phyloP scores from a whole-genome alignment of 352 stramenopile genomes.

The Phytopythium helicoides region DNA sequence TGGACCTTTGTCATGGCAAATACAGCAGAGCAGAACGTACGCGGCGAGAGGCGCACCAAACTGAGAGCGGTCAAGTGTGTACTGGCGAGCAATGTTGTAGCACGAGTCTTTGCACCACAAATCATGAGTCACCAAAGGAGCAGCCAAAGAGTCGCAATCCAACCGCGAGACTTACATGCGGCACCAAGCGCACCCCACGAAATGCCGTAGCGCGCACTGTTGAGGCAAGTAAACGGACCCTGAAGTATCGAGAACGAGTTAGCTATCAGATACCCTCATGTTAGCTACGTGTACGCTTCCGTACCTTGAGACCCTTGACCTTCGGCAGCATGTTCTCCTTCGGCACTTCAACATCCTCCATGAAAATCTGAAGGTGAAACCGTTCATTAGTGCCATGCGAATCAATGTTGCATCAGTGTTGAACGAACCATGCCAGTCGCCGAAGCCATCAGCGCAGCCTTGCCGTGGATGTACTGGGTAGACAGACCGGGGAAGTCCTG shows the following conservation, averaged over 20 bases:
- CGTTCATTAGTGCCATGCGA: too few species aligned
- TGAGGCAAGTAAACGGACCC: constrained; percentile 97
- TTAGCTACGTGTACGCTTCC: too few species aligned
- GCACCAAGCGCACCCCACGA: constrained; percentile 96
- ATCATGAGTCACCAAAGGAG: too few species aligned
- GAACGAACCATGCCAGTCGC: constrained; percentile 89
- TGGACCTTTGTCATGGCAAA: too few species aligned
- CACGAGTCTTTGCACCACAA: constrained; percentile 77
- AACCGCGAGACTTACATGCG: constrained; percentile 58
- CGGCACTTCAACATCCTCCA: constrained; percentile 96
- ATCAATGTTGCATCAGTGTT: too few species aligned
- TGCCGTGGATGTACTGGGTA: constrained; percentile 96
- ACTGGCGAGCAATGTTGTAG: constrained; percentile 91
- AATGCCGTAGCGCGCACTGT: constrained; percentile 97
- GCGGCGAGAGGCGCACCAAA: constrained; percentile 96
- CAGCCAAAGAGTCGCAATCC: neutral
- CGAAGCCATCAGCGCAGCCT: constrained; percentile 94
- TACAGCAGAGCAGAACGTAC: constrained; percentile 27
- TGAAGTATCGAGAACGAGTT: constrained; percentile 14
- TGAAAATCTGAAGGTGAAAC: constrained; percentile 83
- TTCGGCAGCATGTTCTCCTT: constrained; percentile 93
- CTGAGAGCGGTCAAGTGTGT: constrained; percentile 94
- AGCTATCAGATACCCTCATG: too few species aligned
- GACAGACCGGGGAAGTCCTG: constrained; percentile 91
- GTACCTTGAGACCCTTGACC: constrained; percentile 81